Conservation (phyloP, 352 stramenopile species). For the Bremia lactucae region DNA sequence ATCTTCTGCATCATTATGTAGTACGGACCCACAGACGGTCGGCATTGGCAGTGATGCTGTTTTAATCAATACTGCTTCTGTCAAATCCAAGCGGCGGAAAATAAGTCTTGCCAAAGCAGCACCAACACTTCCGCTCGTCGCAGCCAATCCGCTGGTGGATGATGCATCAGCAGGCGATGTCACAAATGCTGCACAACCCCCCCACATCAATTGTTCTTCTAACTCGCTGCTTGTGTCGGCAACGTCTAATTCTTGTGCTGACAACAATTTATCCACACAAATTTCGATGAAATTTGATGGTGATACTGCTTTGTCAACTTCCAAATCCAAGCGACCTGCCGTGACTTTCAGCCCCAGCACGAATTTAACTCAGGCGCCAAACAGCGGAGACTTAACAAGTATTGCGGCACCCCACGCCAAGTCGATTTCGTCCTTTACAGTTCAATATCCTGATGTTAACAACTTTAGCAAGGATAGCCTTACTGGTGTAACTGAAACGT, state of each 20-base stretch:
- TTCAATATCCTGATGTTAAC: not conserved
- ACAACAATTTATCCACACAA: not conserved
- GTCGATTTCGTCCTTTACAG: not conserved
- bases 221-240: too few relatives aligned
- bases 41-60: not conserved
- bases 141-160: not conserved
- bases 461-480: too few relatives aligned
- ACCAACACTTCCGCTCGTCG: not conserved
- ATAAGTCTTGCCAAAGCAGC: not conserved
- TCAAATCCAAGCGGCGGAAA: not conserved
- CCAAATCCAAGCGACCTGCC: not conserved
- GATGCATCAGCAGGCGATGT: not conserved
- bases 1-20: too few relatives aligned
- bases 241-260: too few relatives aligned
- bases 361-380: not conserved
- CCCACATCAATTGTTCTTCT: too few relatives aligned
- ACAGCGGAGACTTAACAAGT: slow-evolving; percentile 3
- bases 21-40: not conserved
- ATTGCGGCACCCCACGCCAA: not conserved
- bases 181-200: too few relatives aligned
- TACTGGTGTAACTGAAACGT: not conserved
- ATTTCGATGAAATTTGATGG: not conserved
- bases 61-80: not conserved
- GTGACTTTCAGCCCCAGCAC: not conserved
- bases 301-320: not conserved